These are phyloP conservation scores for Pigoraptor vietnamica DNA, from an alignment of 78 protist genomes.

Conservation along the genomic window DNA sequence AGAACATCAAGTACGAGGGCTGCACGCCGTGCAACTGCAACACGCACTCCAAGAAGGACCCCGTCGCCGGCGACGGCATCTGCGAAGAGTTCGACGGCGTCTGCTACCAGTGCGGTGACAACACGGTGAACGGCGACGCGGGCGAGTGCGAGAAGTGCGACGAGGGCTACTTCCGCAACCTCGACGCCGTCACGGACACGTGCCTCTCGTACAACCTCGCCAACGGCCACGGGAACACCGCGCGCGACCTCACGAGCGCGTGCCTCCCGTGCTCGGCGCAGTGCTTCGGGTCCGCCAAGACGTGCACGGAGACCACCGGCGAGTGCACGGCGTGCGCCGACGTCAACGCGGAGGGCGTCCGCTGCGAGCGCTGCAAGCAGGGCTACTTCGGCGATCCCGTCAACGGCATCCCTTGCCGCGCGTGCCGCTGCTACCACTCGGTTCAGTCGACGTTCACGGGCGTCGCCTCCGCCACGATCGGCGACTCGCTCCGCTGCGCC, in stretches of 20 bases:
- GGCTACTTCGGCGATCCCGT: not conserved
- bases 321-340: not conserved
- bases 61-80: not conserved
- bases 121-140: not conserved
- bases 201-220: not conserved
- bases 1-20: not conserved
- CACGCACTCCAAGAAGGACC: not conserved
- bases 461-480: not conserved
- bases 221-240: not conserved
- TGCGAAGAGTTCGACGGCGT: not conserved
- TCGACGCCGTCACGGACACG: not conserved
- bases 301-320: not conserved
- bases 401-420: not conserved
- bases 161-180: not conserved
- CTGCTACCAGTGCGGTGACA: not conserved
- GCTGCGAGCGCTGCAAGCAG: not conserved
- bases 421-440: not conserved
- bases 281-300: not conserved
- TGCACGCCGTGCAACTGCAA: conserved; percentile 5
- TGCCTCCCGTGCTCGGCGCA: not conserved
- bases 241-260: not conserved
- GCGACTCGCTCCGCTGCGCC: not conserved
- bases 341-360: not conserved
- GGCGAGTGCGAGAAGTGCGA: not conserved
- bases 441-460: not conserved